A percentile compares a stretch with the other conserved stretches of the same genome.
Conservation (phyloP, 495 filamentous ascomycete species). For the Aspergillus bertholletiae region DNA sequence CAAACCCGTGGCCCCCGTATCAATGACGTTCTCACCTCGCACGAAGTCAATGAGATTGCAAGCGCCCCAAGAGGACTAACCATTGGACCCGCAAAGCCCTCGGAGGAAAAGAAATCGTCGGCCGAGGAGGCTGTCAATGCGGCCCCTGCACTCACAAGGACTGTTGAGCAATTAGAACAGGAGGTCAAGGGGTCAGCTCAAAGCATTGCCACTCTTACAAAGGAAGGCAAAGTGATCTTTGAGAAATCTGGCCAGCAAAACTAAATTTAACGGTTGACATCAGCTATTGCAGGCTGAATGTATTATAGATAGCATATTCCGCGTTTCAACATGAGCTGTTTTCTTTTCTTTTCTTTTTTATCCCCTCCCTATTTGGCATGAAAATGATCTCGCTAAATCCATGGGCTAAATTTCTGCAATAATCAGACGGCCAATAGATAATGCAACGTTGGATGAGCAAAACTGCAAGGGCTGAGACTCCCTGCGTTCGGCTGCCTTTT, state of each 20-base stretch:
- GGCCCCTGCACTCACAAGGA: slow-evolving; percentile 26
- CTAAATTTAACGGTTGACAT: slow-evolving; percentile 9
- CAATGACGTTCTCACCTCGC: slow-evolving; percentile 67
- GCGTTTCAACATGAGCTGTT: not conserved
- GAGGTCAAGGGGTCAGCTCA: slow-evolving; percentile 36
- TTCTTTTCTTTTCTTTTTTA: not conserved
- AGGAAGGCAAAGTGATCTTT: slow-evolving; percentile 67
- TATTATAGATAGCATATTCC: slow-evolving; percentile 21
- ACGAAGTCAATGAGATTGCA: slow-evolving; percentile 85
- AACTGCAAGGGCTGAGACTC: not conserved
- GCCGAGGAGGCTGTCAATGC: slow-evolving; percentile 18
- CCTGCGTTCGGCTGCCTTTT: not conserved
- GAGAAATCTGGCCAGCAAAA: slow-evolving; percentile 48
- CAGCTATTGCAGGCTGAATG: slow-evolving; percentile 16
- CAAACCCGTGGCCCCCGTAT: slow-evolving; percentile 76
- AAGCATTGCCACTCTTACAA: slow-evolving; percentile 55
- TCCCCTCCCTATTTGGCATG: not conserved
- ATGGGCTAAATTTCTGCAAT: no score
- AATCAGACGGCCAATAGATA: not conserved
- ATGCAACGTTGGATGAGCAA: not conserved
- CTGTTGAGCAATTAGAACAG: slow-evolving; percentile 29
- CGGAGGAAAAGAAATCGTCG: slow-evolving; percentile 17
- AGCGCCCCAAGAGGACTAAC: slow-evolving; percentile 55
- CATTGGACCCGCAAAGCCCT: slow-evolving; percentile 49
- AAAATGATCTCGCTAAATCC: no score